Percentiles rank a stretch among this genome's conserved stretches.
These are phyloP conservation scores for Aspergillus sp. DNA, from an alignment of 2,329 filamentous ascomycete genomes.

Conservation along the genomic window DNA sequence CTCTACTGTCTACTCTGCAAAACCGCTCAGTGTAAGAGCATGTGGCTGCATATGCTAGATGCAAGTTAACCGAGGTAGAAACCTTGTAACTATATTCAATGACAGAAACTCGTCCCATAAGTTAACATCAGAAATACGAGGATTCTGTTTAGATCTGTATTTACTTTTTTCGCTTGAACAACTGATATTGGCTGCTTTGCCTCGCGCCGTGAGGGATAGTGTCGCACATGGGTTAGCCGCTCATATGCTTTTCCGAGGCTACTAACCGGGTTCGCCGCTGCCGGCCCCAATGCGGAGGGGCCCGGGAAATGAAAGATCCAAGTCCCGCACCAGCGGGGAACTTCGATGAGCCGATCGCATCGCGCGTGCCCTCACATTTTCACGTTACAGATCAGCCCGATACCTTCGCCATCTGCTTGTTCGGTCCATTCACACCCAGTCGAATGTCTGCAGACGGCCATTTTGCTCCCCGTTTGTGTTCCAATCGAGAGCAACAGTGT, in stretches of 20 bases:
- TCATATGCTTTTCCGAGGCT: constrained; percentile 9
- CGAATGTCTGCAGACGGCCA: constrained; percentile 34
- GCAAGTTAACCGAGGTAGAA: background rate
- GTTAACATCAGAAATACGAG: too few relatives aligned
- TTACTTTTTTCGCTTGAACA: too few relatives aligned
- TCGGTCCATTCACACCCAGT: constrained; percentile 5
- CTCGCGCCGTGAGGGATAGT: too few relatives aligned
- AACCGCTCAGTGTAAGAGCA: background rate
- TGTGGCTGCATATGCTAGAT: background rate
- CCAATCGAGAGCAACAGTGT: constrained; percentile 16
- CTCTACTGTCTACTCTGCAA: background rate
- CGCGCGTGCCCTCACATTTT: constrained; percentile 18
- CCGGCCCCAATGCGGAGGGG: constrained; percentile 25
- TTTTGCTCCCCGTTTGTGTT: constrained; percentile 24
- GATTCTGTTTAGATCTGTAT: too few relatives aligned
- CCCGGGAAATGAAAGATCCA: constrained; percentile 21
- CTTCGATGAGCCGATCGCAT: constrained; percentile 19
- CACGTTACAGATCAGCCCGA: constrained; percentile 16
- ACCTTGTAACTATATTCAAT: background rate
- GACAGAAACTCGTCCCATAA: background rate
- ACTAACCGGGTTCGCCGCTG: constrained; percentile 4
- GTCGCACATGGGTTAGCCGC: background rate
- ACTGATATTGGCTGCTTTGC: too few relatives aligned
- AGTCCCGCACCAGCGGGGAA: constrained; percentile 26
- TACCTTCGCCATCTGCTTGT: constrained; percentile 9